Base-by-base conservation (phyloP, 2,329 filamentous ascomycete genomes). In the Dothideomycetidae sp. region DNA sequence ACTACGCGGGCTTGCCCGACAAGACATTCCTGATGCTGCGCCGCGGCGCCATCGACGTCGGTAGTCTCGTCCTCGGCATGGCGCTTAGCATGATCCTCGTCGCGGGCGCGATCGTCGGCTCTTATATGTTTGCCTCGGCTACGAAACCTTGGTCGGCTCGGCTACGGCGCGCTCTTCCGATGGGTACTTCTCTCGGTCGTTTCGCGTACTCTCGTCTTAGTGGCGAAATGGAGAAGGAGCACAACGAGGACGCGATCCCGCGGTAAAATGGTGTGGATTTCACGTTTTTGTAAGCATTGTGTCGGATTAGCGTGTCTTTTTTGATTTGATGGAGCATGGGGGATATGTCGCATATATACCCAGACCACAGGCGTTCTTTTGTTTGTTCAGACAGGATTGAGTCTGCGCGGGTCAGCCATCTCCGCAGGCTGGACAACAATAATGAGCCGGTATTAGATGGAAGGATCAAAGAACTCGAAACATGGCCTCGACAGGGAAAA, bases 1-100 rank as follows among this genome's bases (percentile, higher is more conserved):
- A 57, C 39, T 57, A 56, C 38, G 40, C 42, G 17, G 42, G 41
- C 15, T 19, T 44, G 15, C 32, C 37, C 7, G n/a, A 36, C n/a
- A 17, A 26, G 21, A 26, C 21, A n/a, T 26, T 26, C 21, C 21
- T 14, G 35, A 37, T 17, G 13, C 26, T 5, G 15, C 14, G 10
- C 12, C 10, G 13, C 15, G 18, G 11, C 15, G 16, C 23, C 14
- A 14, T 37, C 10, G 26, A 37, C 23, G 13, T 37, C 11, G 26
- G 35, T 15, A 37, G 35, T 31, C 5, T 37, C 17, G 13, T 37
- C 15, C 28, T 37, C 9, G 35, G 35, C 9, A 31, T 37, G 35
- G 35, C 17, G 26, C 14, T 37, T 4, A 31, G 35, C 15, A 28
- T 29, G 15, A 7, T 26, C 21, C 21, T 26, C n/a, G 21, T 26